Base-by-base conservation (phyloP, 2,329 filamentous ascomycete genomes). In the Aureobasidium namibiae region DNA sequence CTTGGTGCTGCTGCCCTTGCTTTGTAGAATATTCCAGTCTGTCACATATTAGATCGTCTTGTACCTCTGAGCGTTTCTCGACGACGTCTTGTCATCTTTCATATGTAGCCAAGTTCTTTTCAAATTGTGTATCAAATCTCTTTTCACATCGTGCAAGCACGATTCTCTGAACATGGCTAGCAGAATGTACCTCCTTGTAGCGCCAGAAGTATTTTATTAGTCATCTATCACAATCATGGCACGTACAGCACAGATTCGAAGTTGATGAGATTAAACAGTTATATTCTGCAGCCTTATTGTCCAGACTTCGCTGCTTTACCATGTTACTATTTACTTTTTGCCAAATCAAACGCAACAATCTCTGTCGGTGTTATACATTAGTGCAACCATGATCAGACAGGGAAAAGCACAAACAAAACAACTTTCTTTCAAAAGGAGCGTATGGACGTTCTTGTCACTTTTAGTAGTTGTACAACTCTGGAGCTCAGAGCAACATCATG, bases 1-100 rank as follows among this genome's bases (percentile, higher is more conserved):
- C 52, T 61, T 23, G 61, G 61, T 45, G 46, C 60, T 5, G 61
- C 29, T 29, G 44, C 38, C 16, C 16, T 59, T 53, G 50, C 46
- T 26, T 39, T 62, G 39, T 62, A 60, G 18, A 34, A 0, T 24
- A n/a, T n/a, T 33, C 18, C 31, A 11, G 36, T 33, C 41, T 18
- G 7, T 42, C 14, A 6, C 21, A 39, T n/a, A 11, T 36, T 4
- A 1, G 24, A 9, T n/a, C 26, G 4, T n/a, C 14, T 36, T 36
- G 46, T 36, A 24, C n/a, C 11, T 2, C 1, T 36, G 10, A 49
- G 33, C 4, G n/a, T 6, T 23, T 16, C 9, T 34, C 11, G 14
- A 5, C 45, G n/a, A 23, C 1, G 9, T 23, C 11, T 34, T n/a
- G 3, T 23, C 16, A 21, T 36, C 10, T 34, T 3, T 36, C 21